Evolutionary conservation across 2,329 filamentous ascomycete species (phyloP).

Genomic region (Pseudogymnoascus destructans): DNA sequence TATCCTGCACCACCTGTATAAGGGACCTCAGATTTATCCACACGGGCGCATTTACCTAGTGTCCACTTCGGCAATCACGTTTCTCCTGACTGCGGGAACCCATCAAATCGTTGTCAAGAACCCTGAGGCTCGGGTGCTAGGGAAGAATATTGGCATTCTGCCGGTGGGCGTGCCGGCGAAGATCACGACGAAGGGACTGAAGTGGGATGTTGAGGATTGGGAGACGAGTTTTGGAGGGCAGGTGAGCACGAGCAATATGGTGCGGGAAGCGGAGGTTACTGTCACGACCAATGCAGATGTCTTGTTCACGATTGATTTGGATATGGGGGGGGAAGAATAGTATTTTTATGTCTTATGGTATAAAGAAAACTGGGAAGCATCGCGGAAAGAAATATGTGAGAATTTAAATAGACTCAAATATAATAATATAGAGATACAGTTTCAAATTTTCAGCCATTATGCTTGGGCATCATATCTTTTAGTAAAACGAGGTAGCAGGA

Average conservation of each 20-base stretch:
- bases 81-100: constrained; percentile 56
- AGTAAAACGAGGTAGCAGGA: neutral
- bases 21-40: constrained; percentile 33
- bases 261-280: constrained; percentile 46
- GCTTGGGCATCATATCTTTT: neutral
- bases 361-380: neutral
- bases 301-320: constrained; percentile 56
- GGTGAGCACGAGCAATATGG: constrained; percentile 71
- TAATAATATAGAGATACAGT: neutral
- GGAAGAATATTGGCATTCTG: constrained; percentile 72
- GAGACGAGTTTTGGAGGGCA: constrained; percentile 59
- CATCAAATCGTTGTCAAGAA: constrained; percentile 50
- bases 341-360: neutral
- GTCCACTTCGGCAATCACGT: constrained; percentile 68
- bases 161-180: constrained; percentile 65
- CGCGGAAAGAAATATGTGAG: neutral
- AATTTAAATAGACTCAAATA: neutral
- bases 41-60: constrained; percentile 60
- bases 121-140: constrained; percentile 38
- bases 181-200: constrained; percentile 69
- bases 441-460: too few species aligned
- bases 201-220: constrained; percentile 87
- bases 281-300: constrained; percentile 52
- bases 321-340: neutral
- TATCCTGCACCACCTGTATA: constrained; percentile 71